Conservation (phyloP, 2,329 filamentous ascomycete species). For the Phoma sp. region DNA sequence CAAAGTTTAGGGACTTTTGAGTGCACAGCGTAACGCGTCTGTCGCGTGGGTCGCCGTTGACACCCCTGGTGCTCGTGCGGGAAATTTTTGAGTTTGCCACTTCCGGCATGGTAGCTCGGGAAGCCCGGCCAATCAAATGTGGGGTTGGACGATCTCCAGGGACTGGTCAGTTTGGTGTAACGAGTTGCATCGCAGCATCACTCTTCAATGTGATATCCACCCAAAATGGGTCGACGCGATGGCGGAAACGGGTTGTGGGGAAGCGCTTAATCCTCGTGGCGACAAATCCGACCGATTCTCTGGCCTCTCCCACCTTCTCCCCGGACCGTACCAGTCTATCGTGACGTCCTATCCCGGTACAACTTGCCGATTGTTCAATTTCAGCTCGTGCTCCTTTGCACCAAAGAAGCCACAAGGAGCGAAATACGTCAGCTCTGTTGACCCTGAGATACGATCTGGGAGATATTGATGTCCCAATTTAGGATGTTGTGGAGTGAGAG, state of each 20-base stretch:
- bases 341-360: conserved; percentile 27
- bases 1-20: conserved; percentile 10
- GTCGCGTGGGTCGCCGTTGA: conserved; percentile 29
- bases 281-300: conserved; percentile 17
- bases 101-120: conserved; percentile 27
- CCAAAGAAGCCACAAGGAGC: conserved; percentile 19
- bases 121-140: conserved; percentile 23
- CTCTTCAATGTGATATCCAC: conserved; percentile 23
- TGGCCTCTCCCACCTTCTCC: conserved; percentile 6
- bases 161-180: conserved; percentile 18
- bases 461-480: conserved; percentile 4
- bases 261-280: conserved; percentile 23
- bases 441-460: background rate
- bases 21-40: conserved; percentile 22
- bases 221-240: conserved; percentile 15
- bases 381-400: conserved; percentile 21
- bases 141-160: conserved; percentile 15
- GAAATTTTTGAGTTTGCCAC: conserved; percentile 21
- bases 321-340: conserved; percentile 3
- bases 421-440: conserved; percentile 8
- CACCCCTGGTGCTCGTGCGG: conserved; percentile 8
- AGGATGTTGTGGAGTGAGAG: conserved; percentile 14
- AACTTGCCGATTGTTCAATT: conserved; percentile 13
- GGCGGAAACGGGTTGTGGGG: conserved; percentile 23
- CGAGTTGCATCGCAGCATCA: conserved; percentile 32